Conservation (phyloP, 306 rosid genomes). For the Astragalus glycyphyllos region DNA sequence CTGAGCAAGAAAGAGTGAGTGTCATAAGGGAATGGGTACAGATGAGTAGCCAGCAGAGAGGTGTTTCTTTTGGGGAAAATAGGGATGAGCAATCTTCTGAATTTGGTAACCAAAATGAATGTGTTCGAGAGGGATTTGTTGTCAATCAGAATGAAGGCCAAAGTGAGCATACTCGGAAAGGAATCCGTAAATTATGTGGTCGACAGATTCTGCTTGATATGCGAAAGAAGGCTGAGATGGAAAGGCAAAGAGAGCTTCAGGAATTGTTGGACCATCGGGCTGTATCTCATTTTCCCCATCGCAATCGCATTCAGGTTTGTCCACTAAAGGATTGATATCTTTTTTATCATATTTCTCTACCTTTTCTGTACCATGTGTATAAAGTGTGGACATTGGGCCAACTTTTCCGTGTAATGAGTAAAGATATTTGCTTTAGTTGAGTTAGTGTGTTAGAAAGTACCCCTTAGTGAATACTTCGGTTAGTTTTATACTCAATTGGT, state of each 20-base stretch:
- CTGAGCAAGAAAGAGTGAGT: slow-evolving; percentile 91
- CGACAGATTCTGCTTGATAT: slow-evolving; percentile 93
- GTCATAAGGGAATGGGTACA: slow-evolving; percentile 86
- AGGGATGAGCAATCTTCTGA: slow-evolving; percentile 74
- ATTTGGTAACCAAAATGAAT: slow-evolving; percentile 60
- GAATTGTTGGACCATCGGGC: slow-evolving; percentile 68
- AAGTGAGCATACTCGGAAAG: slow-evolving; percentile 66
- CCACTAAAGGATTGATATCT: slow-evolving; percentile 6
- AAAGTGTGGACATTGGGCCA: slow-evolving; percentile 5
- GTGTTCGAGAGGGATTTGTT: slow-evolving; percentile 64
- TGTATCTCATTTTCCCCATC: slow-evolving; percentile 89
- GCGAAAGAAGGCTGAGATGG: slow-evolving; percentile 80
- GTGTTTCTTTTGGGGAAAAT: slow-evolving; percentile 55
- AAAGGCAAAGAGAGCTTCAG: slow-evolving; percentile 79
- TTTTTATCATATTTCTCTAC: slow-evolving; percentile 14
- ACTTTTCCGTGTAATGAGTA: slow-evolving; percentile 23
- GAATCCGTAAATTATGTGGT: slow-evolving; percentile 82
- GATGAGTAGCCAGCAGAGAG: slow-evolving; percentile 73
- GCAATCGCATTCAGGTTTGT: slow-evolving; percentile 96
- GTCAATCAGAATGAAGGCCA: slow-evolving; percentile 73
- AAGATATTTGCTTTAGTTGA: slow-evolving; percentile 23
- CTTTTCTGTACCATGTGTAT: slow-evolving; percentile 1
- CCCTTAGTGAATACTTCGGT: not conserved
- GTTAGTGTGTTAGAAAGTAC: not conserved
- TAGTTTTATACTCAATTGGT: slow-evolving; percentile 15